Percentiles rank a stretch among this genome's conserved stretches.
phyloP scores from a whole-genome alignment of 352 stramenopile species.

The Phytophthora pluvialis region DNA sequence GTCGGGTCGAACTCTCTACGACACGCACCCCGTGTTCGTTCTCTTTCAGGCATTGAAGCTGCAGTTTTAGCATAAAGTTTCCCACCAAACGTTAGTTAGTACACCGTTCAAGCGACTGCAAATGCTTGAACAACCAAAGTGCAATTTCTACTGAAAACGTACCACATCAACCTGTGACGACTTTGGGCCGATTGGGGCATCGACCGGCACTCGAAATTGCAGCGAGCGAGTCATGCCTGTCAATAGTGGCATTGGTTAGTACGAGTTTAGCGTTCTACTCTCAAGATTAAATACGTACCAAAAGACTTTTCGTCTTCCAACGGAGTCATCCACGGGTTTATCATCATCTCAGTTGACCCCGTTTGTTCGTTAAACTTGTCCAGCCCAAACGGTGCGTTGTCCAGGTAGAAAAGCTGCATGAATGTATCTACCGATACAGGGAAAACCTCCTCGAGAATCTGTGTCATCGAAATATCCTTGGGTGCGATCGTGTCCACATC shows the following conservation, averaged over 20 bases:
- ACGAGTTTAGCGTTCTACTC: neutral
- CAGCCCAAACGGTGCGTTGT: conserved; percentile 74
- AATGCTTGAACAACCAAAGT: neutral
- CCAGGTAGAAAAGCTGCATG: conserved; percentile 70
- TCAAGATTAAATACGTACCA: conserved; percentile 23
- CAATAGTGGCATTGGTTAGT: neutral
- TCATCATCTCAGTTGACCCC: conserved; percentile 77
- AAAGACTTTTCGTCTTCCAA: conserved; percentile 52
- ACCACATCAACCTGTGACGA: conserved; percentile 84
- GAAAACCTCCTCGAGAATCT: conserved; percentile 68
- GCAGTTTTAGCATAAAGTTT: neutral
- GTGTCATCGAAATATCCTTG: conserved; percentile 80
- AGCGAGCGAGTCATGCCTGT: conserved; percentile 66
- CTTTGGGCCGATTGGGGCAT: conserved; percentile 83
- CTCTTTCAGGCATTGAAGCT: conserved; percentile 74
- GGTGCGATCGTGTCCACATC: conserved; percentile 65
- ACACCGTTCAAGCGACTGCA: neutral
- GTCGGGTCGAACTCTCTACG: conserved; percentile 78
- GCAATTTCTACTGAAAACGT: conserved; percentile 9
- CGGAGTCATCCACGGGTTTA: conserved; percentile 67
- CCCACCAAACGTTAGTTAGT: conserved; percentile 10
- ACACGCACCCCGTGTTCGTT: conserved; percentile 47
- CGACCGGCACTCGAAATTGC: conserved; percentile 80
- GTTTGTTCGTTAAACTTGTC: conserved; percentile 64
- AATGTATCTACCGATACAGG: conserved; percentile 71